A percentile compares a stretch with the other conserved stretches of the same genome.
phyloP scores from a whole-genome alignment of 805 yeast genomes.

The Suhomyces sp. region DNA sequence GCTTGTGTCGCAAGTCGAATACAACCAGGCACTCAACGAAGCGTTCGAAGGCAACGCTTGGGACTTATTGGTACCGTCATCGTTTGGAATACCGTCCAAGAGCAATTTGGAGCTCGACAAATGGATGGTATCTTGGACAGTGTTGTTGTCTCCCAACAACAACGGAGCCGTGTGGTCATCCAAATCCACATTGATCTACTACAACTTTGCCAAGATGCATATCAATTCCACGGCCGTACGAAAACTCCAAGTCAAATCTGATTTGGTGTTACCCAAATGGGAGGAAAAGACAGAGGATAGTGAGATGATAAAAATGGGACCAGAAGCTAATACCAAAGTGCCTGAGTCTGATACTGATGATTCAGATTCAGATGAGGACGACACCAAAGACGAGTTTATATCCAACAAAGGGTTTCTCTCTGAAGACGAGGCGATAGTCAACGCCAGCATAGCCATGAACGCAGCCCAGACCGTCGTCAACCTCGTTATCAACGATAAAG shows the following conservation, averaged over 20 bases:
- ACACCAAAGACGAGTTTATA: constrained; percentile 30
- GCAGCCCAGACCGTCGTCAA: constrained; percentile 65
- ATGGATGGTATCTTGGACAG: constrained; percentile 84
- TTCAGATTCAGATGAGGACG: constrained; percentile 10
- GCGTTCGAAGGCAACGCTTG: constrained; percentile 59
- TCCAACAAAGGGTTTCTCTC: constrained; percentile 30
- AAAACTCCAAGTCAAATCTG: constrained; percentile 31
- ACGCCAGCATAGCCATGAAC: constrained; percentile 51
- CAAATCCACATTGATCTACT: constrained; percentile 65
- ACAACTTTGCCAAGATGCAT: constrained; percentile 74
- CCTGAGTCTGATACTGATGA: constrained; percentile 6
- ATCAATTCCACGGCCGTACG: constrained; percentile 54
- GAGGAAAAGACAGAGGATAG: constrained; percentile 4
- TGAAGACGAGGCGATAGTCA: constrained; percentile 33
- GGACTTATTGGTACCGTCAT: constrained; percentile 56
- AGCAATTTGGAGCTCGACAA: constrained; percentile 64
- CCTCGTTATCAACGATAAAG: constrained; percentile 56
- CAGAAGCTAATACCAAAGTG: neutral
- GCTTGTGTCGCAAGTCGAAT: constrained; percentile 64
- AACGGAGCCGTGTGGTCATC: constrained; percentile 62
- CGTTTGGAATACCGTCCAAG: constrained; percentile 66
- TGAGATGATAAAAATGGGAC: neutral
- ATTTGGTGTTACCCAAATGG: constrained; percentile 33
- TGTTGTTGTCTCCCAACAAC: constrained; percentile 56
- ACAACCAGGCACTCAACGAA: constrained; percentile 58